These are phyloP conservation scores for Gelatoporia subvermispora DNA, from an alignment of 768 basidiomycete genomes.

Conservation along the genomic window DNA sequence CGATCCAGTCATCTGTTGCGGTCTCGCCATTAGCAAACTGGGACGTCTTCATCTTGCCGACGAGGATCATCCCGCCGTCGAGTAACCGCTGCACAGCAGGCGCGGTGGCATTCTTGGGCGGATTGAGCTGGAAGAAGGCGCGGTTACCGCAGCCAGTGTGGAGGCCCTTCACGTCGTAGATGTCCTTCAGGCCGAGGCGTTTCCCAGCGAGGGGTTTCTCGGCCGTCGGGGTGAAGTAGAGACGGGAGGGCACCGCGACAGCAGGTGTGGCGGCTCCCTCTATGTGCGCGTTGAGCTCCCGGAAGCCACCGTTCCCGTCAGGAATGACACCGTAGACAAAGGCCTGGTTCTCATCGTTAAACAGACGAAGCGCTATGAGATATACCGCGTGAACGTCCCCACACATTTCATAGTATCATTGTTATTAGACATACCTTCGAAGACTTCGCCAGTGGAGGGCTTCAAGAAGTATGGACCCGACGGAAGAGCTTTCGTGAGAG, in stretches of 20 bases:
- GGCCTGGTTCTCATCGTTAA: slow-evolving; percentile 38
- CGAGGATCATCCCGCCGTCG: slow-evolving; percentile 42
- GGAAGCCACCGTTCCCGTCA: slow-evolving; percentile 27
- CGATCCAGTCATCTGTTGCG: slow-evolving; percentile 29
- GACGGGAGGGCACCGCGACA: slow-evolving; percentile 47
- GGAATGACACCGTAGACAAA: slow-evolving; percentile 42
- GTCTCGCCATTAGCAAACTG: slow-evolving; percentile 46
- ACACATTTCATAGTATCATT: not conserved
- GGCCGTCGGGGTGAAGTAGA: slow-evolving; percentile 29
- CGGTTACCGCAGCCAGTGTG: slow-evolving; percentile 34
- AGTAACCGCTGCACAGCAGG: slow-evolving; percentile 41
- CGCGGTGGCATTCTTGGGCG: slow-evolving; percentile 31
- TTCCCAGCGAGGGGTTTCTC: slow-evolving; percentile 36
- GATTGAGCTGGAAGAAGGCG: slow-evolving; percentile 31
- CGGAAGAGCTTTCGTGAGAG: slow-evolving; percentile 11
- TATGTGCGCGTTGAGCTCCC: slow-evolving; percentile 18
- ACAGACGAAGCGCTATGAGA: slow-evolving; percentile 32
- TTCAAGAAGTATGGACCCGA: slow-evolving; percentile 24
- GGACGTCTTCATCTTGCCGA: slow-evolving; percentile 51
- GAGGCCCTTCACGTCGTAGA: slow-evolving; percentile 34
- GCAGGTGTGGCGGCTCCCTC: slow-evolving; percentile 21
- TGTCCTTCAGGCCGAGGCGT: slow-evolving; percentile 48
- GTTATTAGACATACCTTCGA: slow-evolving; percentile 15
- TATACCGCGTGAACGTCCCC: not conserved
- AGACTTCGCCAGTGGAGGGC: slow-evolving; percentile 17